These are phyloP conservation scores for Neurospora africana DNA, from an alignment of 495 filamentous ascomycete genomes.

Conservation along the genomic window DNA sequence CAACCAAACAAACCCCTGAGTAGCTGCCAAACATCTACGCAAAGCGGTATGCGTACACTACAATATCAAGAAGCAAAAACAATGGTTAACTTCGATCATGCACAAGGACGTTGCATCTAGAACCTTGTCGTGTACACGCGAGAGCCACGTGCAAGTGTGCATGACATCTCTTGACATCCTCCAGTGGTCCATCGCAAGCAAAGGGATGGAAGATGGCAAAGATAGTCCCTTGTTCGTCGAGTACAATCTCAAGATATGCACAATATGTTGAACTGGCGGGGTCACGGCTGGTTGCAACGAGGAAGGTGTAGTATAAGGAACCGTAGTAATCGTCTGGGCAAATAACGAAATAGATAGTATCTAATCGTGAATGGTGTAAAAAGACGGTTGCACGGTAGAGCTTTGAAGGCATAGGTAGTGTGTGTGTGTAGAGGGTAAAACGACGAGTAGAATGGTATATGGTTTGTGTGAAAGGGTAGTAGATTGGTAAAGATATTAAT, in stretches of 20 bases:
- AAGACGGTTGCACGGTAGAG: too few species aligned
- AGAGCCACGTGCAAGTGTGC: neutral
- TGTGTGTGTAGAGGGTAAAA: too few species aligned
- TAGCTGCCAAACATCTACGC: neutral
- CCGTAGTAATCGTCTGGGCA: too few species aligned
- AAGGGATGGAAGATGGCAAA: neutral
- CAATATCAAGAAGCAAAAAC: neutral
- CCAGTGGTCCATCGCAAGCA: neutral
- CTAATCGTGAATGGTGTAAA: too few species aligned
- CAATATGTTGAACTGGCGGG: too few species aligned
- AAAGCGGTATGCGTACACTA: neutral
- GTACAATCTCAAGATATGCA: slow-evolving; percentile 19
- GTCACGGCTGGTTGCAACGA: too few species aligned
- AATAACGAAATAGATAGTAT: too few species aligned
- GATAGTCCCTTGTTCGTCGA: slow-evolving; percentile 2
- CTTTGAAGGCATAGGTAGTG: too few species aligned
- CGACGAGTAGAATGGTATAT: too few species aligned
- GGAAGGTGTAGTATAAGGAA: too few species aligned
- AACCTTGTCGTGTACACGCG: neutral
- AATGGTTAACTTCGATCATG: neutral
- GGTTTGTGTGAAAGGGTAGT: too few species aligned
- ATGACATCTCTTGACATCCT: neutral
- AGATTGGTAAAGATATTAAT: too few species aligned
- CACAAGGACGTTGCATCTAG: neutral
- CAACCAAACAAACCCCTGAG: neutral